Conservation (phyloP, 129 eudicot genomes). For the Pseudognaphalium luteoalbum region DNA sequence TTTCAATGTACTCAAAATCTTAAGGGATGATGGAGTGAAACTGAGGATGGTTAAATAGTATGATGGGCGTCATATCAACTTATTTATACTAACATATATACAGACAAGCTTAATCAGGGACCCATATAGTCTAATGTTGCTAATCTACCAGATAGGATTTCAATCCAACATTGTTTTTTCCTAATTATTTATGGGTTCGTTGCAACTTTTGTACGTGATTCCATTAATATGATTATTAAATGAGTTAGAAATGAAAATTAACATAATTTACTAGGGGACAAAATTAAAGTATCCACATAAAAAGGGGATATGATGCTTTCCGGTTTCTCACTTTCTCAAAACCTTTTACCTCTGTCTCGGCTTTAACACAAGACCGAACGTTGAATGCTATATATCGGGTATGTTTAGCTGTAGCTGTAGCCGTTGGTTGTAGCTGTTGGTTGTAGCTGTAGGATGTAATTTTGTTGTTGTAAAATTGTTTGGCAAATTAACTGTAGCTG, state of each 20-base stretch:
- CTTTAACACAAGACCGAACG: background rate
- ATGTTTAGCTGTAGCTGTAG: no score
- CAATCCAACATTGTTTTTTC: background rate
- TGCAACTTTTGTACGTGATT: background rate
- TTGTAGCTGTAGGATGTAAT: no score
- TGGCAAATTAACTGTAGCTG: no score
- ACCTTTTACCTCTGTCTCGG: background rate
- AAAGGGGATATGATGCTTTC: conserved; percentile 5
- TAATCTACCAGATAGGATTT: background rate
- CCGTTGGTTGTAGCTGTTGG: no score
- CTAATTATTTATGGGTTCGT: conserved; percentile 6
- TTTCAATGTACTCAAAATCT: no score
- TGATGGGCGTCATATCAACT: background rate
- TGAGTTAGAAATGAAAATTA: background rate
- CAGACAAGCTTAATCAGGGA: conserved; percentile 27
- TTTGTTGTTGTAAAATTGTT: no score
- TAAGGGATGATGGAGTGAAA: no score
- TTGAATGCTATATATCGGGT: no score
- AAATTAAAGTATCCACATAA: conserved; percentile 23
- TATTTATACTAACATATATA: conserved; percentile 20
- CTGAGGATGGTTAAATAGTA: background rate
- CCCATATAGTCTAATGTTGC: background rate
- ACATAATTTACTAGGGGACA: conserved; percentile 32
- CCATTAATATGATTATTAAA: conserved; percentile 15
- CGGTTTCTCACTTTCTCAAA: background rate